Evolutionary conservation across 768 basidiomycete species (phyloP).

Genomic region (Pulveroboletus ravenelii): DNA sequence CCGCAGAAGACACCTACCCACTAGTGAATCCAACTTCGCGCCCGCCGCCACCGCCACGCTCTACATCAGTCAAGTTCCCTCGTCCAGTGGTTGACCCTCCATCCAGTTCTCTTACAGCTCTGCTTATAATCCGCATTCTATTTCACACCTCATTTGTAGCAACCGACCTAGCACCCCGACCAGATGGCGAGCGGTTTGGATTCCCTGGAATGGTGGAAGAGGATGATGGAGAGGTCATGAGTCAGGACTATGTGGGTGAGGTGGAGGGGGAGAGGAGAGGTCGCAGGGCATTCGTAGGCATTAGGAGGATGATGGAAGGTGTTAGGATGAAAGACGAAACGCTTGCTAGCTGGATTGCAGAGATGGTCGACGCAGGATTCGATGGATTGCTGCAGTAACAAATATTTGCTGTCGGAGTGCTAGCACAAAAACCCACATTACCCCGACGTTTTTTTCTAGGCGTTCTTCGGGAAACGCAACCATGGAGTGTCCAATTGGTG

Average conservation of each 20-base stretch:
- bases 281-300: conserved; percentile 62
- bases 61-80: conserved; percentile 53
- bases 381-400: conserved; percentile 28
- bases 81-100: conserved; percentile 61
- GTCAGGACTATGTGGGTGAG: conserved; percentile 38
- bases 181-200: conserved; percentile 82
- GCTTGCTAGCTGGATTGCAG: conserved; percentile 54
- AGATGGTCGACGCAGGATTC: conserved; percentile 53
- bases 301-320: conserved; percentile 55
- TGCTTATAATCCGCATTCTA: conserved; percentile 78
- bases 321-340: conserved; percentile 63
- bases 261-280: conserved; percentile 69
- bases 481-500: background rate
- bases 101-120: conserved; percentile 70
- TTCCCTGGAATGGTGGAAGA: conserved; percentile 82
- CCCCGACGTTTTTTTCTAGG: background rate
- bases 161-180: conserved; percentile 57
- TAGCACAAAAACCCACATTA: conserved; percentile 2
- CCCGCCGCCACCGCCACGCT: conserved; percentile 66
- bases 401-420: background rate
- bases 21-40: conserved; percentile 60
- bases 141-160: conserved; percentile 78
- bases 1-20: conserved; percentile 55
- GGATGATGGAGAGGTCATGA: conserved; percentile 58
- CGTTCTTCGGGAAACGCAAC: background rate